Evolutionary conservation across 129 eudicot species (phyloP), one percentile per base, ranked within the genome.

Genomic region (Flaveria sonorensis): DNA sequence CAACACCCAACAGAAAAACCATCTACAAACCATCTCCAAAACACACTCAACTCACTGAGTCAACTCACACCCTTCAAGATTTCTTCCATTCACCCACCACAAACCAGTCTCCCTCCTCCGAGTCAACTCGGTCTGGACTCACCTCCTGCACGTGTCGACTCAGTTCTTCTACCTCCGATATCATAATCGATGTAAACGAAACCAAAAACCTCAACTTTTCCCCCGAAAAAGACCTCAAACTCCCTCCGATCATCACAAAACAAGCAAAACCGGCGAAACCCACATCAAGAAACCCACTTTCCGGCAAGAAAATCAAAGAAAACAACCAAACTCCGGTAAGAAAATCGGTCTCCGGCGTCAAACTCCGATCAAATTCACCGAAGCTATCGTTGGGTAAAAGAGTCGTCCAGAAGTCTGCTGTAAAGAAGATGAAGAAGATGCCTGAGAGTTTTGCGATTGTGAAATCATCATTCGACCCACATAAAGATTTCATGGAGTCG

Each of bases 11-110:
- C 53, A 81, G 96, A 78, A 89, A 85, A 74, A 78, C 92, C 51
- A 69, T 89, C 62, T 89, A 89, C 81, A 85, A 83, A 81, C 92
- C 95, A 13, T 89, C 95, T 53, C 91, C 95, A 61, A 85, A 73
- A 62, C 83, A 75, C 70, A 24, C 81, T 26, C 20, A 68, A 40
- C 80, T 62, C 80, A 40, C 88, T 40, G 82, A 76, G 64, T 61
- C 75, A 46, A 67, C 79, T 74, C 85, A 56, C 46, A 52, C 62
- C 18, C 79, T 72, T 15, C 81, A 63, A 36, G 76, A 81, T 68
- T 78, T 83, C 68, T 72, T 83, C 47, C 86, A 82, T 7, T 88
- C 82, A 55, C 82, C 80, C 60, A 51, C 81, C 62, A 53, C 83
- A 11, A 59, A 47, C 71, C 43, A 13, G 0, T 78, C 86, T 66